Evolutionary conservation across 768 basidiomycete genomes (phyloP).

Genomic region (Tylopilus sp.): DNA sequence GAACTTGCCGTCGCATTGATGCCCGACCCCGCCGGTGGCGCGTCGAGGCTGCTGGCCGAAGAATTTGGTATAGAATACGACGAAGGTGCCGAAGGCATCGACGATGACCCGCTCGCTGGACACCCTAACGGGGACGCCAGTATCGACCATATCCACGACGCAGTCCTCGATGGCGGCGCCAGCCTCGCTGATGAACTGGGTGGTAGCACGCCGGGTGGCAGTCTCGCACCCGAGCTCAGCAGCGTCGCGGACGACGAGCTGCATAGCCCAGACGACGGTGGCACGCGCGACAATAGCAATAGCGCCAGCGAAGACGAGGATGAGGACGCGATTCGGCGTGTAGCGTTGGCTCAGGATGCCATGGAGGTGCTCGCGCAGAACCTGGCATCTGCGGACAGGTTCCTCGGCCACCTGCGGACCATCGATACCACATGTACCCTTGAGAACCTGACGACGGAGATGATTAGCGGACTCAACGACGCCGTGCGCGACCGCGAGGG

Average conservation of each 20-base stretch:
- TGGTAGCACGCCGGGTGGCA: slow-evolving; percentile 14
- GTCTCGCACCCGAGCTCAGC: slow-evolving; percentile 25
- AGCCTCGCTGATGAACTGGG: slow-evolving; percentile 46
- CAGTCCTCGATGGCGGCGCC: slow-evolving; percentile 22
- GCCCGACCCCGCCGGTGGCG: slow-evolving; percentile 75
- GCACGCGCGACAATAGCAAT: slow-evolving; percentile 11
- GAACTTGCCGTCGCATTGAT: slow-evolving; percentile 84
- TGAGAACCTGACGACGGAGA: slow-evolving; percentile 69
- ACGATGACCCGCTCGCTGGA: slow-evolving; percentile 28
- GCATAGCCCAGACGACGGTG: slow-evolving; percentile 10
- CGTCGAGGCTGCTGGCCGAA: slow-evolving; percentile 74
- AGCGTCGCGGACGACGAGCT: slow-evolving; percentile 18
- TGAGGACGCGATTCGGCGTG: slow-evolving; percentile 25
- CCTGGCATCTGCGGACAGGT: slow-evolving; percentile 73
- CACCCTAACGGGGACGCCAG: slow-evolving; percentile 27
- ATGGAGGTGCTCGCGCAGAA: slow-evolving; percentile 72
- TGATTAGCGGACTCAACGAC: slow-evolving; percentile 76
- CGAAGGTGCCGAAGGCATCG: slow-evolving; percentile 81
- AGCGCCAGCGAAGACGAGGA: slow-evolving; percentile 25
- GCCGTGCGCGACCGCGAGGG: slow-evolving; percentile 72
- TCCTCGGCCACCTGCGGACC: slow-evolving; percentile 66
- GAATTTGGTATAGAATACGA: slow-evolving; percentile 91
- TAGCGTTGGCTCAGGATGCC: slow-evolving; percentile 46
- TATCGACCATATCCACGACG: slow-evolving; percentile 31
- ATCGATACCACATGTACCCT: slow-evolving; percentile 54